Percentiles rank a stretch among this genome's conserved stretches.
Conservation (phyloP, 805 yeast genomes). For the Wickerhamia fluorescens region DNA sequence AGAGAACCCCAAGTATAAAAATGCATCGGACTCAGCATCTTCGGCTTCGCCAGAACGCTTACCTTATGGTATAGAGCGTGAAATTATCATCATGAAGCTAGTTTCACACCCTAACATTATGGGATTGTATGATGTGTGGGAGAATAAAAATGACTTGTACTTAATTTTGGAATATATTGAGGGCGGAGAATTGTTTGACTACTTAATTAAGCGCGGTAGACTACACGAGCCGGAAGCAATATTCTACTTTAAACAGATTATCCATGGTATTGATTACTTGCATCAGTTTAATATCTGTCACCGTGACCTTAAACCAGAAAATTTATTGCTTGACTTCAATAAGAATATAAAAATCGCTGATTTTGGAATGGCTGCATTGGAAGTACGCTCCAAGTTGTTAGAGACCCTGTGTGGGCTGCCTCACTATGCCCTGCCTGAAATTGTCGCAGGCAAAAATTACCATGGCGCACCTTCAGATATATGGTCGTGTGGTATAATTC, state of each 20-base stretch:
- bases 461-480: slow-evolving; percentile 97
- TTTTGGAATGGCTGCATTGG: slow-evolving; percentile 98
- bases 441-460: slow-evolving; percentile 88
- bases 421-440: slow-evolving; percentile 97
- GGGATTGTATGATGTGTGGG: slow-evolving; percentile 83
- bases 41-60: slow-evolving; percentile 45
- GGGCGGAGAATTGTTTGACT: slow-evolving; percentile 94
- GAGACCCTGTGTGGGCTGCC: slow-evolving; percentile 98
- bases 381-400: slow-evolving; percentile 68
- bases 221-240: slow-evolving; percentile 87
- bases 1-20: slow-evolving; percentile 39
- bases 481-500: slow-evolving; percentile 96
- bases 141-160: slow-evolving; percentile 73
- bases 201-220: slow-evolving; percentile 81
- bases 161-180: slow-evolving; percentile 92
- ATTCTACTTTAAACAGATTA: slow-evolving; percentile 79
- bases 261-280: slow-evolving; percentile 76
- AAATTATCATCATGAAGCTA: slow-evolving; percentile 78
- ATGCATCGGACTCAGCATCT: slow-evolving; percentile 19
- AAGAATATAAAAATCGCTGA: slow-evolving; percentile 94
- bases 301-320: slow-evolving; percentile 81
- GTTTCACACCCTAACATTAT: slow-evolving; percentile 72
- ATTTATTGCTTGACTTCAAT: slow-evolving; percentile 70
- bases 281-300: slow-evolving; percentile 85
- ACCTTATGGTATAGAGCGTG: slow-evolving; percentile 82